phyloP scores from a whole-genome alignment of 2,329 filamentous ascomycete species.

The Cytospora chrysosperma region DNA sequence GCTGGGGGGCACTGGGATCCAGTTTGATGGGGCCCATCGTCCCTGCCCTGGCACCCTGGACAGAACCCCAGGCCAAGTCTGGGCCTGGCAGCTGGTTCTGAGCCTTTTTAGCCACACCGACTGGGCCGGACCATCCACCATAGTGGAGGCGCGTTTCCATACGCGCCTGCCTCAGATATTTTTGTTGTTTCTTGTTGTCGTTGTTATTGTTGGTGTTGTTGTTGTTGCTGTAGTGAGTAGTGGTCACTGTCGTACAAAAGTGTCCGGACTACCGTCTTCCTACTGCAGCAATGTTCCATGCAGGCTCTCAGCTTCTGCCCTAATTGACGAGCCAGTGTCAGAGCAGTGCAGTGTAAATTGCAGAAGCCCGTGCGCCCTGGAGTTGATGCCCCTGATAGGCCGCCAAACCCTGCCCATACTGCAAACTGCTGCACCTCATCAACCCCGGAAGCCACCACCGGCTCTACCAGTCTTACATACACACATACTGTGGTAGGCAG shows the following conservation, averaged over 20 bases:
- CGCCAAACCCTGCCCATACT: not conserved
- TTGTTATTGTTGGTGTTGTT: not conserved
- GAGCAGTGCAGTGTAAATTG: too few relatives aligned
- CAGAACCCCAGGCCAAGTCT: not conserved
- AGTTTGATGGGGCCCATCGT: conserved; percentile 1
- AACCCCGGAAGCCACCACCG: not conserved
- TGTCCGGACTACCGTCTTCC: not conserved
- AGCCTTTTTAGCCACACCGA: not conserved
- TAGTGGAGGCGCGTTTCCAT: too few relatives aligned
- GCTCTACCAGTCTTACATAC: not conserved
- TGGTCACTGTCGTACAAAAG: not conserved
- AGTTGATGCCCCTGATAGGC: not conserved
- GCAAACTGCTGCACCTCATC: not conserved
- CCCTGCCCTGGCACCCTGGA: not conserved
- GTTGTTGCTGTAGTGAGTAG: too few relatives aligned
- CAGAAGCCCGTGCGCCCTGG: not conserved
- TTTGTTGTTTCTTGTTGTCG: too few relatives aligned
- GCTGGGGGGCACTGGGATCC: too few relatives aligned
- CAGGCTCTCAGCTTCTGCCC: not conserved
- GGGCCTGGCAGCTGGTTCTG: not conserved
- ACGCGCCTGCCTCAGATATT: too few relatives aligned
- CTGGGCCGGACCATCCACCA: not conserved
- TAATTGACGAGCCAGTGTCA: too few relatives aligned
- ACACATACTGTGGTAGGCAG: too few relatives aligned
- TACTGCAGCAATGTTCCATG: not conserved